Evolutionary conservation across 768 basidiomycete genomes (phyloP), one percentile per base, ranked within the genome.

Genomic region (Lactifluus piperatus): DNA sequence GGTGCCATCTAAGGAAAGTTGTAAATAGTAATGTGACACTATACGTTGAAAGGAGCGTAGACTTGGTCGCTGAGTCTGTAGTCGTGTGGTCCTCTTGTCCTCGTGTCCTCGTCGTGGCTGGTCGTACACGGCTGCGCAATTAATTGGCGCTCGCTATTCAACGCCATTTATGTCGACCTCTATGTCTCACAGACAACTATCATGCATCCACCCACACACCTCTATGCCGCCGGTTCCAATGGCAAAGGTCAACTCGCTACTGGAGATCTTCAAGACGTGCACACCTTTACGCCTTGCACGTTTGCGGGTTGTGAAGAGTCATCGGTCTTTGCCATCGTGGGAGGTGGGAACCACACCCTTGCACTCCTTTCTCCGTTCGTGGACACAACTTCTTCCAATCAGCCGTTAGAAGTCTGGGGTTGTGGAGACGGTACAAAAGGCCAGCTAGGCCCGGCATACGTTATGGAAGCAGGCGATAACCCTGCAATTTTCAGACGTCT

Each of bases 261-360:
- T 8, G 75, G 74, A 2, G 66, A 67, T 29, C 39, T 62, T 43
- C 70, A 76, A 37, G 79, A 80, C 47, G 71, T 73, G 0, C 72
- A 74, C 63, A 57, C 59, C 7, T 79, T 80, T 65, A 66, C 62
- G 20, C 70, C 71, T 0, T 77, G 75, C 57, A 53, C 55, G 18
- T 79, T 79, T 63, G 46, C 46, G 0, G 69, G 51, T 6, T 51
- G 36, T 27, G 54, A 56, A 37, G 65, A 2, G 18, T n/a, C 47
- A 1, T 43, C 39, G 5, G 69, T 92, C 24, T 14, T 78, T 8
- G 70, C 81, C 22, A 68, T 95, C 62, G 80, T 79, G 1, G 79
- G 79, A 48, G 88, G 93, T 1, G 85, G 89, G 2, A 91, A 90
- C 62, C 93, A 95, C 67, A 85, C 92, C 0, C 69, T 95, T 0